phyloP scores from a whole-genome alignment of 1,284 basidiomycete genomes.

The Nidula niveotomentosa region DNA sequence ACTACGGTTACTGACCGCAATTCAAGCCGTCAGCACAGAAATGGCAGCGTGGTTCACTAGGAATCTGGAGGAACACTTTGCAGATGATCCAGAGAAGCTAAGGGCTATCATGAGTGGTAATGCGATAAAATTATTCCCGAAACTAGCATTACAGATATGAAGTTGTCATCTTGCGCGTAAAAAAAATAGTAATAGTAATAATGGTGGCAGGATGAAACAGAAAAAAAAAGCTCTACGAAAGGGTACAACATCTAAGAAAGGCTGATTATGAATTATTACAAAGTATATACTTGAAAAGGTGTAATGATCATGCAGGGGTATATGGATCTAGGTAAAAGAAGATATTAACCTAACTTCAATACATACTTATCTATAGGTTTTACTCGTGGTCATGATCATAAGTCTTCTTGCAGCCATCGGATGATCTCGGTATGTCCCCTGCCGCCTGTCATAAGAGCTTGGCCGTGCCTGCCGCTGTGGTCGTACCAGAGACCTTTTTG shows the following conservation, averaged over 20 bases:
- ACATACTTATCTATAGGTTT: background rate
- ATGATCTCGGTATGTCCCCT: constrained; percentile 60
- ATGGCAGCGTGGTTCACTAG: constrained; percentile 60
- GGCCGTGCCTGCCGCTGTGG: constrained; percentile 69
- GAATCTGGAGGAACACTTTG: constrained; percentile 48
- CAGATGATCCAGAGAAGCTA: constrained; percentile 29
- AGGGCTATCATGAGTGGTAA: constrained; percentile 43
- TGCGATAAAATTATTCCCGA: constrained; percentile 47
- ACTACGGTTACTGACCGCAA: constrained; percentile 5
- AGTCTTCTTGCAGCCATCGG: constrained; percentile 52
- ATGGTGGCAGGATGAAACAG: background rate
- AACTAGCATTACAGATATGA: background rate
- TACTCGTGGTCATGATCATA: constrained; percentile 6
- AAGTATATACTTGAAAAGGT: background rate
- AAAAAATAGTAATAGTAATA: background rate
- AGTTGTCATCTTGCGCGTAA: background rate
- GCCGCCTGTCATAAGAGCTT: constrained; percentile 61
- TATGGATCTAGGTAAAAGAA: background rate
- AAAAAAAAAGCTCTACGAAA: background rate
- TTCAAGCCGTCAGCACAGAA: constrained; percentile 51
- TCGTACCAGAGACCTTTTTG: constrained; percentile 71
- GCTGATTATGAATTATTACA: background rate
- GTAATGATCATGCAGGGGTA: background rate
- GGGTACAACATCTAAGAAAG: background rate
- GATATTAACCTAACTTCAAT: background rate